Evolutionary conservation across 1,284 basidiomycete species (phyloP), one percentile per base, ranked within the genome.

Genomic region (Trametes hirsuta): DNA sequence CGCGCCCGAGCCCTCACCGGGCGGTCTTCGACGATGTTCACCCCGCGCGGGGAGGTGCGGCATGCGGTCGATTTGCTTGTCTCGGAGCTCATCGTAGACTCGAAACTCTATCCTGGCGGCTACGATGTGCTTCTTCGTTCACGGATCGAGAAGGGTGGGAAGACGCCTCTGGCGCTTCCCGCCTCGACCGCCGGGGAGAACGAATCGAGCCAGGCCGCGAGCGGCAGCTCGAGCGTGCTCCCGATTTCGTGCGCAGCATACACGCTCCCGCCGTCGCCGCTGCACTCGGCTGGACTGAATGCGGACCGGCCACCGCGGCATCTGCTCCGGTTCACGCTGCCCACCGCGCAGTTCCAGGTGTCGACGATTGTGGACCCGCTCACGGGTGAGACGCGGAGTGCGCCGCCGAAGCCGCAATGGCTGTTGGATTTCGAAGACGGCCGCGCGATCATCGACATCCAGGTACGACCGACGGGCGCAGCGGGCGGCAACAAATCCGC

Each of bases 291-390:
- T 5, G 87, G 86, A 9, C 71, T 88, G 58, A 83, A 79, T 59
- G 77, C 80, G 11, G 83, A 84, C 61, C 78, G 79, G 48, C 83
- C 86, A 6, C 82, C 87, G 21, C 82, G 91, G 39, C 92, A 95
- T 71, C 73, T 96, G 18, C 66, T 96, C 10, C 81, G 90, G 44
- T 71, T 96, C 55, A 87, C 83, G 40, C 75, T 96, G n/a, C 94
- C 94, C 2, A 94, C 93, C 0, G 86, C 89, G 10, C 90, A 88
- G 61, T 93, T 88, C 70, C 86, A 89, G 69, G 80, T 87, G 35
- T 86, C 87, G 42, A 85, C 85, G 0, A 84, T 95, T 18, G 78
- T 84, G 58, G 92, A 95, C 75, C 94, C 94, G 8, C 75, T 95
- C 64, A 94, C 90, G 1, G 90, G 88, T 15, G 86, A 91, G 72